Evolutionary conservation across 139 green algal species (phyloP), one percentile per base, ranked within the genome.

Genomic region (Medakamo hakoo): DNA sequence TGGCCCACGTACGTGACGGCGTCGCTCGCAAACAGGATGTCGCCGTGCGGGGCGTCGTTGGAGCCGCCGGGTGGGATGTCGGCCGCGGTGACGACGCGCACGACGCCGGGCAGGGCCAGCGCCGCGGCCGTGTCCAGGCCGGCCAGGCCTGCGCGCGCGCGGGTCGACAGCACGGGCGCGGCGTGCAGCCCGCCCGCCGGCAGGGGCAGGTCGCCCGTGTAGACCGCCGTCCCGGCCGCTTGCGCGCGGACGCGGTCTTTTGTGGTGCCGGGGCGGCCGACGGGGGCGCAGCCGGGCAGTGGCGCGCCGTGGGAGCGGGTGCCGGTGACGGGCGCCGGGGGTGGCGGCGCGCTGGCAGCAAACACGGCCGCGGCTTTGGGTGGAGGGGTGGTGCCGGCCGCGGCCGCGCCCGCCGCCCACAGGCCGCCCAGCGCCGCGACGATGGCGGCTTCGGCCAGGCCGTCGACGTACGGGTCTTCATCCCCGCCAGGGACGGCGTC

Each of bases 141-240:
- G 3, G 87, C 57, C 5, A 93, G 72, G 2, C 75, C 68, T 14
- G 87, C 92, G 61, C 97, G 90, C 1, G 92, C 77, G 30, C 75
- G 71, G 29, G 57, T 82, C 74, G 72, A 87, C 26, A 86, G 70
- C 16, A 98, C 83, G 16, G 94, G 79, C 0, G 82, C 86, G 0
- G 72, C 87, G 63, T 92, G 77, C 63, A 98, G 80, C 1, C 64
- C 58, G 30, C 80, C 75, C 2, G 69, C 16, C 0, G 78, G 77
- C n/a, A 87, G 72, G 48, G 77, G 71, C 16, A 95, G 77, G 69
- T 98, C 92, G 60, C 97, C 92, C 9, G 73, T 79, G 75, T 98
- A 98, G 32, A 78, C 27, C 9, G 91, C 91, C 72, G 96, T 83
- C 1, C 91, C 91, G 9, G 40, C 16, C 40, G 40, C 40, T 16